Evolutionary conservation across 257 asterid genomes (phyloP).

Genomic region (Verbascum thapsus): DNA sequence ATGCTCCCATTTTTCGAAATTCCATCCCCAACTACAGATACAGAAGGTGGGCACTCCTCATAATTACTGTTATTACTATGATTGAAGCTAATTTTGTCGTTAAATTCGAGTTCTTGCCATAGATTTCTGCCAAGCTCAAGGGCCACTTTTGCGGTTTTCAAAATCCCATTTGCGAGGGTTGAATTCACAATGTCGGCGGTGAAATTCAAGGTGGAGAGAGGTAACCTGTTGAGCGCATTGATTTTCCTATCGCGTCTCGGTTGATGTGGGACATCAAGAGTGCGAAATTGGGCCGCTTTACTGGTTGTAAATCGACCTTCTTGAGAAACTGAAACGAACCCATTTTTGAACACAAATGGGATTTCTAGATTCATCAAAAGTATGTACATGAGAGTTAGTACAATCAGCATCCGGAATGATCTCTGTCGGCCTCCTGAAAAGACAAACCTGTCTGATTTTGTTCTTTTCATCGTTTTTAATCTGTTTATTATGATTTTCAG

Average conservation of each 20-base stretch:
- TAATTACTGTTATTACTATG: conserved; percentile 21
- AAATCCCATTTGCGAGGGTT: conserved; percentile 47
- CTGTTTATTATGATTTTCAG: conserved; percentile 1
- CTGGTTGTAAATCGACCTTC: conserved; percentile 38
- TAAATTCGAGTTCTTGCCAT: conserved; percentile 69
- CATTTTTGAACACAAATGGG: conserved; percentile 70
- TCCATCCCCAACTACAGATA: conserved; percentile 52
- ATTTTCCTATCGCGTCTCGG: conserved; percentile 45
- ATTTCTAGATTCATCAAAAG: conserved; percentile 70
- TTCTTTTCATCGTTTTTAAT: conserved; percentile 56
- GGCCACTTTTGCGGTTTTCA: conserved; percentile 67
- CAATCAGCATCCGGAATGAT: conserved; percentile 57
- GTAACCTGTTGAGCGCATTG: conserved; percentile 16
- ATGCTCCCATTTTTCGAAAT: conserved; percentile 49
- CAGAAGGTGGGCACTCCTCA: conserved; percentile 65
- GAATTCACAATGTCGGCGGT: conserved; percentile 51
- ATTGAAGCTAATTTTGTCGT: conserved; percentile 29
- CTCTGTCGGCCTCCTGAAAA: conserved; percentile 63
- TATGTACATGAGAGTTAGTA: conserved; percentile 52
- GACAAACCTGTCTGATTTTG: conserved; percentile 52
- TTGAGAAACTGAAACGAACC: conserved; percentile 45
- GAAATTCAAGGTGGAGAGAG: conserved; percentile 59
- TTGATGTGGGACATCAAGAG: conserved; percentile 47
- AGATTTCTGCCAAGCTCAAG: conserved; percentile 63
- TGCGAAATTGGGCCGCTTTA: conserved; percentile 65